Evolutionary conservation across 192 early-diverging fungal genomes (phyloP).

Genomic region (Coemansia sp.): DNA sequence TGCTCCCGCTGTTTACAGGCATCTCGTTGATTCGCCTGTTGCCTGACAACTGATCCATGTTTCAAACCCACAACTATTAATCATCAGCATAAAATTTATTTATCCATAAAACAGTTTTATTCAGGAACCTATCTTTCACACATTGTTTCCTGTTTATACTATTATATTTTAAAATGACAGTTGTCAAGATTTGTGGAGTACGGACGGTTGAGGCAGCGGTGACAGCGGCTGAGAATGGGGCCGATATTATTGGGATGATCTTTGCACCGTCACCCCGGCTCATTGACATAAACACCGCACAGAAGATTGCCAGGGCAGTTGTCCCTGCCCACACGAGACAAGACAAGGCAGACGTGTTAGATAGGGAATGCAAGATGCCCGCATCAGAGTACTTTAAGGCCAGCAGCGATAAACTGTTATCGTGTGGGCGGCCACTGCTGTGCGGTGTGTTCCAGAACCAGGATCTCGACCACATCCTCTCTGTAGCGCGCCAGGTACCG

Average conservation of each 20-base stretch:
- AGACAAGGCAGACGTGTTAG: background rate
- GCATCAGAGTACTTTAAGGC: constrained; percentile 14
- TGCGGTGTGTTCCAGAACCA: constrained; percentile 96
- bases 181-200: constrained; percentile 96
- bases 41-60: background rate
- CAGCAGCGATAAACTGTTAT: constrained; percentile 19
- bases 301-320: constrained; percentile 73
- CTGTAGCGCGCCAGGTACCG: constrained; percentile 60
- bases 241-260: constrained; percentile 93
- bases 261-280: constrained; percentile 85
- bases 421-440: constrained; percentile 65
- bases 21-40: constrained; percentile 16
- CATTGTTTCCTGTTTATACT: background rate
- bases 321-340: background rate
- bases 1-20: constrained; percentile 61
- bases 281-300: constrained; percentile 65
- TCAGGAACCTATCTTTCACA: background rate
- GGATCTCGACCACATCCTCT: constrained; percentile 70
- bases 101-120: background rate
- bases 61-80: background rate
- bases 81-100: background rate
- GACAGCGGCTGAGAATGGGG: constrained; percentile 71
- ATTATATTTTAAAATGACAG: constrained; percentile 3
- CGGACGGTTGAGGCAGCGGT: constrained; percentile 78
- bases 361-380: background rate